Conservation (phyloP, 1,284 basidiomycete species). For the Coniophora puteana region DNA sequence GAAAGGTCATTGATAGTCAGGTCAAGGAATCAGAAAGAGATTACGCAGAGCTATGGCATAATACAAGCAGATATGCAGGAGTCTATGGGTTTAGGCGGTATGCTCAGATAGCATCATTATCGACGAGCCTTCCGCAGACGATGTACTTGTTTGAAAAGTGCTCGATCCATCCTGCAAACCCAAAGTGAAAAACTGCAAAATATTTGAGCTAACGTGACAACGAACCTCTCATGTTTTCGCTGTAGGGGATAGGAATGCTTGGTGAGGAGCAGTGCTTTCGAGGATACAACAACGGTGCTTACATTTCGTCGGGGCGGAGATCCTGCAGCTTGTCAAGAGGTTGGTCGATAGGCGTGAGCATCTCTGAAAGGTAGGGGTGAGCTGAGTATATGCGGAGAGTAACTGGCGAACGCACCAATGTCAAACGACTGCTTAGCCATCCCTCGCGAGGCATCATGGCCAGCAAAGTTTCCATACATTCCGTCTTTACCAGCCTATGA, state of each 20-base stretch:
- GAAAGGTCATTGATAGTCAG: no score
- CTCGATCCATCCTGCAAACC: constrained; percentile 73
- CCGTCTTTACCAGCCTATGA: constrained; percentile 51
- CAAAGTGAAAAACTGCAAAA: constrained; percentile 1
- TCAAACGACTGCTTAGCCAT: constrained; percentile 99
- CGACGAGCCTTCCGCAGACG: constrained; percentile 78
- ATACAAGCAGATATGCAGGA: no score
- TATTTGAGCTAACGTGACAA: neutral
- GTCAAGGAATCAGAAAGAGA: no score
- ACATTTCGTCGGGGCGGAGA: constrained; percentile 81
- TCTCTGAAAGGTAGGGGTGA: constrained; percentile 50
- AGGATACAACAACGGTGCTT: constrained; percentile 30
- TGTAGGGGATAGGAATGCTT: constrained; percentile 28
- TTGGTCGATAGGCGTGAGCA: constrained; percentile 85
- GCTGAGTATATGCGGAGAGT: constrained; percentile 1
- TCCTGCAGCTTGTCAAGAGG: constrained; percentile 83
- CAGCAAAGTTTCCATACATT: constrained; percentile 97
- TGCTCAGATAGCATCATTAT: constrained; percentile 56
- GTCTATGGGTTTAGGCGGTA: no score
- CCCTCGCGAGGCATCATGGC: constrained; percentile 88
- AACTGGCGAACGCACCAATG: constrained; percentile 52
- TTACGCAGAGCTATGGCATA: no score
- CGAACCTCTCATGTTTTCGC: constrained; percentile 85
- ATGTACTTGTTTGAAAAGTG: constrained; percentile 89
- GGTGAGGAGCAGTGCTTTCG: constrained; percentile 1